Percentiles rank a stretch among this genome's conserved stretches.
These are phyloP conservation scores for Metarhizium rileyi DNA, from an alignment of 2,329 filamentous ascomycete species.

Conservation along the genomic window DNA sequence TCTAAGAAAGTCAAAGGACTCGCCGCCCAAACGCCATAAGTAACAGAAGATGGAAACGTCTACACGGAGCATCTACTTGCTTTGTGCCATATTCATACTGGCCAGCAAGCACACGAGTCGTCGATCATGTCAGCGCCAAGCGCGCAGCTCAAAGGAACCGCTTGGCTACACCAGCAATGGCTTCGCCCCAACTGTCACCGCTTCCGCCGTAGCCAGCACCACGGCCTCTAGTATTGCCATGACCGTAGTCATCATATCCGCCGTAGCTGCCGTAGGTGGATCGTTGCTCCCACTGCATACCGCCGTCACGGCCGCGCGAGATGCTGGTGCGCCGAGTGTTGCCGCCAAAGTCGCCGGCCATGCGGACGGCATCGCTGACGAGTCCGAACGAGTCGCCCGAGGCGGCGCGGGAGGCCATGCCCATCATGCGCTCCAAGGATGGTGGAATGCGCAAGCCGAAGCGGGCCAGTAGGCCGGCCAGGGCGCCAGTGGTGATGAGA, in stretches of 20 bases:
- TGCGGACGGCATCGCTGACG: constrained; percentile 44
- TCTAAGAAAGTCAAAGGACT: no score
- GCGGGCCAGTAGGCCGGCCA: constrained; percentile 66
- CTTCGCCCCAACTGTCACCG: constrained; percentile 23
- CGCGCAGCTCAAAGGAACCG: constrained; percentile 28
- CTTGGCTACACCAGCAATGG: constrained; percentile 29
- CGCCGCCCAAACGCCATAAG: no score
- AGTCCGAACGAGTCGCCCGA: constrained; percentile 38
- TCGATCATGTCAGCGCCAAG: not conserved
- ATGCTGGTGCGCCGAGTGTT: constrained; percentile 13
- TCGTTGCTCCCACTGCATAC: constrained; percentile 29
- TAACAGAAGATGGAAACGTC: no score
- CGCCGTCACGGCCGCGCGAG: constrained; percentile 25
- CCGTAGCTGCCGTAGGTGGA: constrained; percentile 18
- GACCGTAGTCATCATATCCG: not conserved
- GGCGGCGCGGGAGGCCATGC: constrained; percentile 39
- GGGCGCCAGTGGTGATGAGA: constrained; percentile 70
- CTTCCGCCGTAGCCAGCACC: constrained; percentile 16
- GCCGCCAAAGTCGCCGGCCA: constrained; percentile 32
- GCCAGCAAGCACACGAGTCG: not conserved
- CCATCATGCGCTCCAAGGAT: constrained; percentile 48
- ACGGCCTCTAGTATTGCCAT: constrained; percentile 12
- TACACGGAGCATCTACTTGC: no score
- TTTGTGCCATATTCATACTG: not conserved
- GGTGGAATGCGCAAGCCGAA: constrained; percentile 72